phyloP scores from a whole-genome alignment of 768 basidiomycete genomes.

The Leccinum uliginosum region DNA sequence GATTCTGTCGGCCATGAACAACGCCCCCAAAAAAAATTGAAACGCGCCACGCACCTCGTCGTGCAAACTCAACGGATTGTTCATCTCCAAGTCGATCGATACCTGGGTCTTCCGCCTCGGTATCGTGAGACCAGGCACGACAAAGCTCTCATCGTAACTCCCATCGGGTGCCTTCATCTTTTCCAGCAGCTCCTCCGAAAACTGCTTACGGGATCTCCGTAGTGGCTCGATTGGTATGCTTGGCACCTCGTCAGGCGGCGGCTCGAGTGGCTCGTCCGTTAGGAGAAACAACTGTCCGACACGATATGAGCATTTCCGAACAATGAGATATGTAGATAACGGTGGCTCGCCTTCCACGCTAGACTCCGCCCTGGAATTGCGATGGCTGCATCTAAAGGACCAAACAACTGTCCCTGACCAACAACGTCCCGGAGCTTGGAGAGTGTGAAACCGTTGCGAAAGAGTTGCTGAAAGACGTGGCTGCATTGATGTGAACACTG shows the following conservation, averaged over 20 bases:
- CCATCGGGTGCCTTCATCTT: conserved; percentile 86
- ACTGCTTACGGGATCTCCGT: conserved; percentile 49
- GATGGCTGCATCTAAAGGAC: conserved; percentile 34
- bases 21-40: background rate
- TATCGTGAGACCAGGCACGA: conserved; percentile 46
- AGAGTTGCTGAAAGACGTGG: conserved; percentile 40
- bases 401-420: conserved; percentile 56
- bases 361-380: conserved; percentile 73
- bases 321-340: conserved; percentile 9
- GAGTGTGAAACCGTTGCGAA: conserved; percentile 50
- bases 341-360: conserved; percentile 68
- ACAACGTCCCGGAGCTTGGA: conserved; percentile 67
- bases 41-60: conserved; percentile 47
- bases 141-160: conserved; percentile 67
- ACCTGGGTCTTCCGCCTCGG: conserved; percentile 29
- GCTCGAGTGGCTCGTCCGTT: conserved; percentile 60
- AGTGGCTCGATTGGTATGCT: conserved; percentile 40
- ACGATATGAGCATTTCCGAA: conserved; percentile 19
- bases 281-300: conserved; percentile 60
- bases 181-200: conserved; percentile 53
- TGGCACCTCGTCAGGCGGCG: conserved; percentile 36
- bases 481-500: conserved; percentile 24
- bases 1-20: conserved; percentile 53
- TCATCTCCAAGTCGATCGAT: conserved; percentile 53
- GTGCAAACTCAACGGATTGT: conserved; percentile 80